Conservation (phyloP, 1,139 yeast species). For the Debaryomyces coudertii region DNA sequence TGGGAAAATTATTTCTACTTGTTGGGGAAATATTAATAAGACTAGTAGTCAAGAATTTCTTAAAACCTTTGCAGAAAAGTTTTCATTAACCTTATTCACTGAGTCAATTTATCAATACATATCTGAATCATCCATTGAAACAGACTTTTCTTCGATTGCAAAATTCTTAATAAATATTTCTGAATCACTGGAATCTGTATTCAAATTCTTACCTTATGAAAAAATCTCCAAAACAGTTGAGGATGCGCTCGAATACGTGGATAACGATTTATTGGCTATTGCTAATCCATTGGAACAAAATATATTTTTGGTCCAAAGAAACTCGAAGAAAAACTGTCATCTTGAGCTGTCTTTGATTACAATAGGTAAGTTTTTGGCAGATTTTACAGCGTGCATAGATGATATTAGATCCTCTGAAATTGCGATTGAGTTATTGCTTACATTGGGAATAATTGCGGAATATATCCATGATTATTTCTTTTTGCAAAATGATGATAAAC, state of each 20-base stretch:
- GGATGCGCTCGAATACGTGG: constrained; percentile 17
- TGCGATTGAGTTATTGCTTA: constrained; percentile 6
- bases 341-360: constrained; percentile 14
- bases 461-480: constrained; percentile 34
- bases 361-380: constrained; percentile 18
- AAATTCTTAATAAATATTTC: constrained; percentile 18
- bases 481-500: constrained; percentile 11
- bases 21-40: constrained; percentile 13
- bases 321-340: constrained; percentile 1
- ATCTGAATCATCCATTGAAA: constrained; percentile 10
- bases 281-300: constrained; percentile 51
- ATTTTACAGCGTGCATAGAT: neutral
- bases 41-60: constrained; percentile 9
- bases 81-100: constrained; percentile 10
- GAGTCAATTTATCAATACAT: constrained; percentile 24
- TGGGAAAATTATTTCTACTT: constrained; percentile 4
- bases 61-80: neutral
- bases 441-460: constrained; percentile 25
- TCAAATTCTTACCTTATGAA: constrained; percentile 15
- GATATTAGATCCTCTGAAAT: neutral
- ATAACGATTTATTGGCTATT: constrained; percentile 33
- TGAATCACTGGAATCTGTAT: neutral
- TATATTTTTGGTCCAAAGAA: constrained; percentile 31
- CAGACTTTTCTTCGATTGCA: constrained; percentile 22
- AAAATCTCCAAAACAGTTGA: constrained; percentile 16